These are phyloP conservation scores for Syzygium syzygioides DNA, from an alignment of 441 rosid genomes.

Conservation along the genomic window DNA sequence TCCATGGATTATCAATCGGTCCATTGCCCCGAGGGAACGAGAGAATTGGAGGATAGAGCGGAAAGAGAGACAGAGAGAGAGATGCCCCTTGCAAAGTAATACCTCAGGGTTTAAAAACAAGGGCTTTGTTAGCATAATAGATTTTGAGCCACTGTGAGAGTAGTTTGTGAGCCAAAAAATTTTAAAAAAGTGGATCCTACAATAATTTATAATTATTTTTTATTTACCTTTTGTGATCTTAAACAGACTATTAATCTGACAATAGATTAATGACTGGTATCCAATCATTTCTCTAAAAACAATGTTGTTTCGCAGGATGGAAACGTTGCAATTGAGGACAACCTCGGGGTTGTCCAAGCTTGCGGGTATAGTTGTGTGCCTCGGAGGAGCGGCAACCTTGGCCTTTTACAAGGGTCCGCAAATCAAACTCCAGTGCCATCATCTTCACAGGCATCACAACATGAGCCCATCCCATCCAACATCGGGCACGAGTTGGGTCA, in stretches of 20 bases:
- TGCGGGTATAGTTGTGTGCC: constrained; percentile 53
- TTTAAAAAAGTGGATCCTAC: accelerated
- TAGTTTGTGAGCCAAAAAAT: accelerated
- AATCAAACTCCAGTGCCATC: constrained; percentile 34
- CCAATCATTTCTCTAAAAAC: too few relatives aligned
- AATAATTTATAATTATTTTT: too few relatives aligned
- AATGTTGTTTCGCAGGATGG: constrained; percentile 36
- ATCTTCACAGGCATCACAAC: constrained; percentile 16
- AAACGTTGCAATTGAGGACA: constrained; percentile 44
- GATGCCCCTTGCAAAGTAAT: neutral
- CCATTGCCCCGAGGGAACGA: neutral
- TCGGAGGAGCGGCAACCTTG: constrained; percentile 52
- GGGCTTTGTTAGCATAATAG: too few relatives aligned
- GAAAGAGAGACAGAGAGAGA: neutral
- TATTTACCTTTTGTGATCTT: too few relatives aligned
- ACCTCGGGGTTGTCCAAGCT: constrained; percentile 58
- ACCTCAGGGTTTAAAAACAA: too few relatives aligned
- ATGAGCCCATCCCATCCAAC: constrained; percentile 21
- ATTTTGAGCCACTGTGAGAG: too few relatives aligned
- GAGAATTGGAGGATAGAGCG: constrained; percentile 6
- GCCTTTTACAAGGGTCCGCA: constrained; percentile 76
- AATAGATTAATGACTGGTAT: too few relatives aligned
- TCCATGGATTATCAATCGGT: constrained; percentile 26
- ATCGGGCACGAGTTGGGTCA: constrained; percentile 54
- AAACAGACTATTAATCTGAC: too few relatives aligned